Conservation (phyloP, 345 rosid species). For the Rhizophora mangle region DNA sequence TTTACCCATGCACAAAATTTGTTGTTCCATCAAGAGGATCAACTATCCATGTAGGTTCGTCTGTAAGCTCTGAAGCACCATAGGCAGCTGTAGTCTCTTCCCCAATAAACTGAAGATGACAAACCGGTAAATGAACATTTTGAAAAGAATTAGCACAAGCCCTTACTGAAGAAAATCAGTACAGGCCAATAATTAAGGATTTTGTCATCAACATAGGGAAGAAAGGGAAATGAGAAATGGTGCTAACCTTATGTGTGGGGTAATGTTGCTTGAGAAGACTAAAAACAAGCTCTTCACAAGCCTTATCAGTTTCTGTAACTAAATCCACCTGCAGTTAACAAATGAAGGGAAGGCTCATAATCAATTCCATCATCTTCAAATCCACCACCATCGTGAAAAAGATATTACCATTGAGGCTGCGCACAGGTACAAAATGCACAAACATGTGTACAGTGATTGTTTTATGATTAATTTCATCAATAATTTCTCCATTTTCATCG, state of each 20-base stretch:
- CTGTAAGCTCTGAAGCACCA: conserved; percentile 72
- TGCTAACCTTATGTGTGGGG: conserved; percentile 68
- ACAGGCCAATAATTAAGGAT: not conserved
- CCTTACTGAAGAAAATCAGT: not conserved
- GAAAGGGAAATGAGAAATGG: not conserved
- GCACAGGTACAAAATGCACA: too few relatives aligned
- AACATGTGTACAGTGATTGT: too few relatives aligned
- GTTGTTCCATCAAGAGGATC: conserved; percentile 99
- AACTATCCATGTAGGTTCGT: conserved; percentile 97
- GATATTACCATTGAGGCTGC: too few relatives aligned
- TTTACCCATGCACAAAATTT: conserved; percentile 93
- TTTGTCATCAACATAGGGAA: not conserved
- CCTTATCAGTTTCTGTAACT: conserved; percentile 96
- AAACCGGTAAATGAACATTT: conserved; percentile 6
- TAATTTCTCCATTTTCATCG: too few relatives aligned
- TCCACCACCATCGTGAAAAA: too few relatives aligned
- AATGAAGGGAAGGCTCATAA: not conserved
- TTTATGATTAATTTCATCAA: too few relatives aligned
- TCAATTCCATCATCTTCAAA: not conserved
- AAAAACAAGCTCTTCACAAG: conserved; percentile 91
- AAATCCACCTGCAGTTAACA: conserved; percentile 66
- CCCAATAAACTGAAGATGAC: conserved; percentile 65
- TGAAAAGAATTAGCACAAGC: not conserved
- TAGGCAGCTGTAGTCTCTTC: conserved; percentile 93
- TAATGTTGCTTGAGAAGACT: conserved; percentile 60